Conservation (phyloP, 2,329 filamentous ascomycete species). For the Macroventuria anomochaeta region DNA sequence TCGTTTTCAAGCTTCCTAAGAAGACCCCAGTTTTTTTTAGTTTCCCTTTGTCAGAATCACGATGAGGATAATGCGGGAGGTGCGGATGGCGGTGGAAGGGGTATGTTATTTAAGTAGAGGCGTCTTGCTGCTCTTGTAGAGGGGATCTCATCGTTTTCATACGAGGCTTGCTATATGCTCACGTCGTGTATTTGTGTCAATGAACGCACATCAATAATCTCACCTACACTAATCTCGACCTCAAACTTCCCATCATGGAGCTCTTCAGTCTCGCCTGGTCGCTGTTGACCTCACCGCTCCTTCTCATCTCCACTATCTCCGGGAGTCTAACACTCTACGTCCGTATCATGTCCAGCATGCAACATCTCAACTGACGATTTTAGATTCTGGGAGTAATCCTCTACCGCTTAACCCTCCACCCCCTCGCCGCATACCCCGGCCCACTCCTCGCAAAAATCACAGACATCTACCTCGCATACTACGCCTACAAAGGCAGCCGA, state of each 20-base stretch:
- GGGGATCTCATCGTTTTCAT: background rate
- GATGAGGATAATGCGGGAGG: conserved; percentile 32
- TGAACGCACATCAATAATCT: conserved; percentile 9
- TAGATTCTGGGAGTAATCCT: conserved; percentile 38
- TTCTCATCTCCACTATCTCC: conserved; percentile 34
- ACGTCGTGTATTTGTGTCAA: conserved; percentile 6
- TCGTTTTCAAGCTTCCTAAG: background rate
- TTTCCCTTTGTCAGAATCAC: background rate
- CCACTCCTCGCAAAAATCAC: conserved; percentile 50
- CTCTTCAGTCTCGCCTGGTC: conserved; percentile 19
- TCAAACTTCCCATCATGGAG: conserved; percentile 26
- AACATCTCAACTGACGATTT: conserved; percentile 12
- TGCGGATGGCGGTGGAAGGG: conserved; percentile 38
- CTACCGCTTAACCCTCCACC: conserved; percentile 53
- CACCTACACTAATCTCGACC: background rate
- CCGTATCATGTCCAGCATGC: conserved; percentile 1
- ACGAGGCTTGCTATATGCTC: background rate
- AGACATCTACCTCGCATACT: conserved; percentile 59
- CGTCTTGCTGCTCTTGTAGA: background rate
- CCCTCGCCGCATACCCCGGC: conserved; percentile 53
- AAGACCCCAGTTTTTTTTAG: background rate
- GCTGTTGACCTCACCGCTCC: conserved; percentile 35
- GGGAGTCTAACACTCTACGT: conserved; percentile 38
- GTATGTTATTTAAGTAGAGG: conserved; percentile 23
- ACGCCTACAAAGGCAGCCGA: conserved; percentile 75